A percentile compares a stretch with the other conserved stretches of the same genome.
Conservation (phyloP, 73 alveolate genomes). For the Urostyla sp. region DNA sequence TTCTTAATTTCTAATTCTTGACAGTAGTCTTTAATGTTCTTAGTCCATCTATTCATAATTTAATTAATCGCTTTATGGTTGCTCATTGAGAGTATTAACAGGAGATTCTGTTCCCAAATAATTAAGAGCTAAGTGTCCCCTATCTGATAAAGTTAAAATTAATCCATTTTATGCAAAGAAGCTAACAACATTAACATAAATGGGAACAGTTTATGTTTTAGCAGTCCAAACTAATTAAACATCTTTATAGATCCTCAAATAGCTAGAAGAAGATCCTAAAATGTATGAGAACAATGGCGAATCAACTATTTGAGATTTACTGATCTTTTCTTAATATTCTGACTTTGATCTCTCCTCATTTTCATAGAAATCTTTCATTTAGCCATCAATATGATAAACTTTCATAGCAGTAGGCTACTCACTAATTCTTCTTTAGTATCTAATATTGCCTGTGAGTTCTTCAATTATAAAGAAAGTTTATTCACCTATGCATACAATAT, state of each 20-base stretch:
- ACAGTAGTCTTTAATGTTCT: slow-evolving; percentile 67
- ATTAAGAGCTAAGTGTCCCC: slow-evolving; percentile 76
- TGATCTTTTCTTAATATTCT: slow-evolving; percentile 16
- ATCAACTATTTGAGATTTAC: slow-evolving; percentile 31
- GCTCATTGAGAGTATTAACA: neutral
- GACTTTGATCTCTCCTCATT: slow-evolving; percentile 24
- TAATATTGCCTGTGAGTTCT: slow-evolving; percentile 68
- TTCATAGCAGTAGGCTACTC: slow-evolving; percentile 69
- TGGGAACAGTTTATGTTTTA: slow-evolving; percentile 61
- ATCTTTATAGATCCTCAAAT: slow-evolving; percentile 68
- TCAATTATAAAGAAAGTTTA: slow-evolving; percentile 44
- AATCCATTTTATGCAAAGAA: slow-evolving; percentile 62
- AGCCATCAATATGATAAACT: slow-evolving; percentile 55
- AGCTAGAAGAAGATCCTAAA: slow-evolving; percentile 71
- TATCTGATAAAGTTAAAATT: slow-evolving; percentile 74
- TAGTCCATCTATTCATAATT: slow-evolving; percentile 66
- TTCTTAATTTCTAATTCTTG: slow-evolving; percentile 63
- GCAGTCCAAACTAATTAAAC: slow-evolving; percentile 78
- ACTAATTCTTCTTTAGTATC: slow-evolving; percentile 72
- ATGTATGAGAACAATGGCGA: slow-evolving; percentile 66
- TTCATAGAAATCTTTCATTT: slow-evolving; percentile 60
- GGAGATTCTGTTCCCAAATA: slow-evolving; percentile 81
- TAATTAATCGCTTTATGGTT: slow-evolving; percentile 40
- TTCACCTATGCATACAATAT: slow-evolving; percentile 79
- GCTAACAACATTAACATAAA: slow-evolving; percentile 44